A percentile compares a stretch with the other conserved stretches of the same genome.
Conservation (phyloP, 768 basidiomycete genomes). For the Termitomyces sp. region DNA sequence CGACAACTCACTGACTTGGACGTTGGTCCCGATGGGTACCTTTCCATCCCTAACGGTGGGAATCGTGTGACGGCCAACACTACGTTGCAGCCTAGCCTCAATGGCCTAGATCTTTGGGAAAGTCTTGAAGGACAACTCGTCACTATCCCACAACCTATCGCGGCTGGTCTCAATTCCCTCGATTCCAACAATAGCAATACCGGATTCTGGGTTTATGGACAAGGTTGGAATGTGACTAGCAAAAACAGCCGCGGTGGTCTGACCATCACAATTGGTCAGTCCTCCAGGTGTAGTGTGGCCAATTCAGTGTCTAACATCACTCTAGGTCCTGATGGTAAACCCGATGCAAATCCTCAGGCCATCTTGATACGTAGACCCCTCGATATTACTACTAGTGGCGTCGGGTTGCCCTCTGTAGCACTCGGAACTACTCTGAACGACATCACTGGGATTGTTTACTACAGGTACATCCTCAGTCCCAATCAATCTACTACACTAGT, state of each 20-base stretch:
- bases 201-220: constrained; percentile 57
- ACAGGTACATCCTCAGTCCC: constrained; percentile 35
- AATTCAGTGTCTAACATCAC: not conserved
- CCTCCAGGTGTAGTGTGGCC: not conserved
- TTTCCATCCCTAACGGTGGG: constrained; percentile 53
- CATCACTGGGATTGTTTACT: constrained; percentile 54
- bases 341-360: constrained; percentile 56
- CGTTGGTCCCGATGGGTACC: constrained; percentile 48
- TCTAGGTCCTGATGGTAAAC: constrained; percentile 45
- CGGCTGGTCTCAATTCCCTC: constrained; percentile 44
- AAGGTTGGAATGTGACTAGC: constrained; percentile 50
- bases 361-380: constrained; percentile 52
- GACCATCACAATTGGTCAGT: constrained; percentile 43
- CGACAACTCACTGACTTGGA: constrained; percentile 48
- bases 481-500: not conserved
- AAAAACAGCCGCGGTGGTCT: constrained; percentile 55
- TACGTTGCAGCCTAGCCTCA: constrained; percentile 46
- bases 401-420: constrained; percentile 41
- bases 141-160: constrained; percentile 43
- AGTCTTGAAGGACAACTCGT: constrained; percentile 60
- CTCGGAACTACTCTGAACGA: constrained; percentile 45
- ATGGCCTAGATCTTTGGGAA: constrained; percentile 64
- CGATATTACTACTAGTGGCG: constrained; percentile 34
- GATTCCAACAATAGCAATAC: constrained; percentile 17
- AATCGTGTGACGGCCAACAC: constrained; percentile 42